Evolutionary conservation across 129 eudicot genomes (phyloP), one percentile per base, ranked within the genome.

Genomic region (Lactuca sativa): DNA sequence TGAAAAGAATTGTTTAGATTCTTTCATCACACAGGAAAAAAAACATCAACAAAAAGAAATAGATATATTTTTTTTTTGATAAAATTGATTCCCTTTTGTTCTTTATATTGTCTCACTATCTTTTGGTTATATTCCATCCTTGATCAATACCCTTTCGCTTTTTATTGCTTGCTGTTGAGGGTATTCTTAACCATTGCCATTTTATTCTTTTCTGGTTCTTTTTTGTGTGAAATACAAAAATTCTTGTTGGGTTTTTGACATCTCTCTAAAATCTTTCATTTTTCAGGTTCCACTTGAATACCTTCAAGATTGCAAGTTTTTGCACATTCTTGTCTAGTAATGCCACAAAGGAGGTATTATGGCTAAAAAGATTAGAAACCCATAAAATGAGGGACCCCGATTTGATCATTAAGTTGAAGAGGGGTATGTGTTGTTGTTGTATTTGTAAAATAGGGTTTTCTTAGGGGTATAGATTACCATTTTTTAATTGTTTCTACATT

Each of bases 341-440:
- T 32, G 48, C 57, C 57, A 55, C 12, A 57, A 49, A 62, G 70
- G 84, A 82, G 78, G 80, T 64, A 21, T 57, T 77, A 54, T 74
- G 68, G 76, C 66, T 37, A 48, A 15, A 71, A 57, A 30, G 38
- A 32, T 40, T 59, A 56, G 59, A 33, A 57, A 38, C 58, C 63
- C 43, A 48, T 21, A 80, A 68, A 67, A 86, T 86, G 91, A 88
- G 88, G 82, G 91, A 86, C 80, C 86, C 82, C 34, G 54, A 78
- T 82, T 77, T 68, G 73, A 70, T 77, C 56, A 62, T 60, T 62
- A 59, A 62, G 72, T 76, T 80, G 60, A 79, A 68, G 62, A 72
- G 85, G 83, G 81, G 69, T 63, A 53, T 55, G 49, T 76, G 55
- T 65, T 21, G 49, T 47, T 48, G 59, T 70, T 67, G 49, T 52